These are phyloP conservation scores for Colletotrichum sp. DNA, from an alignment of 2,329 filamentous ascomycete species.

Conservation along the genomic window DNA sequence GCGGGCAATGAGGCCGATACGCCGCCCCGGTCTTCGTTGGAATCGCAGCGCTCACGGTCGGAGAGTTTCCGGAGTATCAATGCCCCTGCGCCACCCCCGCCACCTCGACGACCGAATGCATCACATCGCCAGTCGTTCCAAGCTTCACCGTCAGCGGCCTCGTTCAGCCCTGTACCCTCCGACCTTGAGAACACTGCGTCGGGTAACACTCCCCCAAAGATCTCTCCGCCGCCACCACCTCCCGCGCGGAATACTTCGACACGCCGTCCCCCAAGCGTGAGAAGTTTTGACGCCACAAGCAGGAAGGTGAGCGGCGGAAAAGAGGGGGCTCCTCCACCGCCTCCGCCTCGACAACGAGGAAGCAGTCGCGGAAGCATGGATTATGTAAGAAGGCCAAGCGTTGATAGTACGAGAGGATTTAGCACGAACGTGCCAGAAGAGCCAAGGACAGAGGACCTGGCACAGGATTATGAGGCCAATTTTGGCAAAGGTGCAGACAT, in stretches of 20 bases:
- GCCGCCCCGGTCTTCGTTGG: constrained; percentile 51
- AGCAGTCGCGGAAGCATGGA: constrained; percentile 51
- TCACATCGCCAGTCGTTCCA: constrained; percentile 31
- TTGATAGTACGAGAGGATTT: constrained; percentile 28
- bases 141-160: neutral
- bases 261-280: constrained; percentile 48
- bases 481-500: constrained; percentile 59
- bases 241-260: constrained; percentile 49
- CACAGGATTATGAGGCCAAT: constrained; percentile 24
- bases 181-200: neutral
- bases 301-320: constrained; percentile 3
- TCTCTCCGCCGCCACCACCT: constrained; percentile 47
- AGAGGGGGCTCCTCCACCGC: constrained; percentile 48
- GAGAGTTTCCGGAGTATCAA: constrained; percentile 48
- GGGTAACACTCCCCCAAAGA: constrained; percentile 6
- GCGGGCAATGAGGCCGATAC: constrained; percentile 38
- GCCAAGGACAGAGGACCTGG: constrained; percentile 22
- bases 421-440: constrained; percentile 32
- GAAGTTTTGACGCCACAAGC: constrained; percentile 41
- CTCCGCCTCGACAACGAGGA: constrained; percentile 50
- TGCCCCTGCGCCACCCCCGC: constrained; percentile 55
- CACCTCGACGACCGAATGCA: constrained; percentile 54
- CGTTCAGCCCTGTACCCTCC: constrained; percentile 1
- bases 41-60: constrained; percentile 52
- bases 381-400: constrained; percentile 34